Percentiles rank a stretch among this genome's conserved stretches.
Evolutionary conservation across 306 rosid species (phyloP).

Genomic region (Vachellia pachyceras): DNA sequence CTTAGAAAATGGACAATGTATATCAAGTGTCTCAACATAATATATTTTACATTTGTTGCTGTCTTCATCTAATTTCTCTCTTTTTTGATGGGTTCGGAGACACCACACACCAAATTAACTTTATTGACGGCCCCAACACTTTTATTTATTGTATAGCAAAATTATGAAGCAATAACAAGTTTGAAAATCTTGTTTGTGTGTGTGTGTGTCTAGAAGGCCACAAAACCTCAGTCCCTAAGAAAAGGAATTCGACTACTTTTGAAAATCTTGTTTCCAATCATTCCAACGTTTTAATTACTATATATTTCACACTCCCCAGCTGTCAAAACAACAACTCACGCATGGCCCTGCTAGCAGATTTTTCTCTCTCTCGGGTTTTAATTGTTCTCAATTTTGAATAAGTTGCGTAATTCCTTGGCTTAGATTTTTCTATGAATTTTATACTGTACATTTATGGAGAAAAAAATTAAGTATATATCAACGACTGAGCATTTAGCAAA

Average conservation of each 20-base stretch:
- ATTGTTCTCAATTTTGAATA: neutral
- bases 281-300: neutral
- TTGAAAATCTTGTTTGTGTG: neutral
- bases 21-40: too few relatives aligned
- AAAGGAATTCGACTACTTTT: neutral
- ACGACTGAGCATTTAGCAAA: neutral
- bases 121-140: neutral
- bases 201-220: neutral
- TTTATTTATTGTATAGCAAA: neutral
- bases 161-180: neutral
- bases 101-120: neutral
- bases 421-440: neutral
- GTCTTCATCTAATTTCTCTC: too few relatives aligned
- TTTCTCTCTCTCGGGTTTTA: neutral
- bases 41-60: too few relatives aligned
- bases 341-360: neutral
- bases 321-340: neutral
- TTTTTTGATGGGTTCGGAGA: neutral
- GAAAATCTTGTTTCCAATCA: conserved; percentile 1
- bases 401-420: neutral
- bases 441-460: neutral
- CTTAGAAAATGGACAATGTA: too few relatives aligned
- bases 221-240: neutral
- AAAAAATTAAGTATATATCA: neutral
- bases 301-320: neutral